Evolutionary conservation across 164 flowering plant species (phyloP), one percentile per base, ranked within the genome.

Genomic region (Warburgia ugandensis): DNA sequence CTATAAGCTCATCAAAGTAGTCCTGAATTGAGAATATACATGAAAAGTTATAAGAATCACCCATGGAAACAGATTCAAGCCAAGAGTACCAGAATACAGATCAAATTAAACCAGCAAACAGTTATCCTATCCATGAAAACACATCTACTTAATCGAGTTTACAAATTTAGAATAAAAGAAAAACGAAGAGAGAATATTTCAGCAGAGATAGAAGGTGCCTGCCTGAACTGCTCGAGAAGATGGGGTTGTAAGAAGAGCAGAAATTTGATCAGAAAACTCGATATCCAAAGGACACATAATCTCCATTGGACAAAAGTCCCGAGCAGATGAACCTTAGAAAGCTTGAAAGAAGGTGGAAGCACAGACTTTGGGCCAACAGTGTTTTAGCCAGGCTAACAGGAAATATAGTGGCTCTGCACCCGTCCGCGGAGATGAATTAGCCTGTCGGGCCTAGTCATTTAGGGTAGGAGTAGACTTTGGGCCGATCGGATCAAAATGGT

Each of bases 191-290:
- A 45, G 19, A 52, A 21, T 33, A 19, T 19, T 27, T 13, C 17
- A 44, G 20, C 17, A 32, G 29, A 13, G 49, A 27, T 0, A 31
- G 38, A 9, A 16, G 26, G 2, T 3, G 47, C 20, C 27, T 64
- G 59, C 97, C 89, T 84, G 80, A 22, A 72, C 75, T 63, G 79
- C 71, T 23, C 28, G 69, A 47, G 77, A 63, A 22, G 92, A 54
- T 29, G 84, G 87, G 40, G 84, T 73, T n/a, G 52, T 42, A 41
- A 91, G 92, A 60, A 87, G 90, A 59, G 80, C 72, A 19, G 86
- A 62, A 60, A 91, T 72, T 66, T 75, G 61, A 43, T 54, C 47
- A 27, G 78, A 55, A 64, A 49, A 70, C 43, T 72, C 65, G 1
- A 45, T 39, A 40, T 84, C 88, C 42, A 65, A 52, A n/a, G 54